Conservation (phyloP, 2,329 filamentous ascomycete genomes). For the Aureobasidium sp. region DNA sequence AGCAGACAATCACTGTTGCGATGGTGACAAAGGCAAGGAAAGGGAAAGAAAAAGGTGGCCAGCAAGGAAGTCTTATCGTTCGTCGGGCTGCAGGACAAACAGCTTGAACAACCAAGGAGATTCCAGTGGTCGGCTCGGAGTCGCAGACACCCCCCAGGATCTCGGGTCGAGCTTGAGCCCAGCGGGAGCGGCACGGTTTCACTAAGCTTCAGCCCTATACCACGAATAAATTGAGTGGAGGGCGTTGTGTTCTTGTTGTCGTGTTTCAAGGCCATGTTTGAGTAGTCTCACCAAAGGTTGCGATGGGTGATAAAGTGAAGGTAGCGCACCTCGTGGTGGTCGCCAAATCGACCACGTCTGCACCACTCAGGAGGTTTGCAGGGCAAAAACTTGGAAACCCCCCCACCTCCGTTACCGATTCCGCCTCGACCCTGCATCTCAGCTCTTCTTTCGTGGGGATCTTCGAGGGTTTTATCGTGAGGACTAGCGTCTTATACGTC, state of each 20-base stretch:
- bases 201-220: conserved; percentile 7
- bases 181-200: conserved; percentile 11
- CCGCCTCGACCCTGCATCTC: conserved; percentile 13
- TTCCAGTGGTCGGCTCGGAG: neutral
- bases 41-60: neutral
- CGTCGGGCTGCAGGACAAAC: neutral
- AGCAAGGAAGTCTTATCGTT: neutral
- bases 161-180: conserved; percentile 5
- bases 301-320: conserved; percentile 7
- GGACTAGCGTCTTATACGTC: conserved; percentile 7
- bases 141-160: conserved; percentile 4
- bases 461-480: conserved; percentile 7
- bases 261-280: conserved; percentile 2
- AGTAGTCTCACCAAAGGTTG: neutral
- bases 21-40: neutral
- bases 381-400: conserved; percentile 1
- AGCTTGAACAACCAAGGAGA: conserved; percentile 8
- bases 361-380: conserved; percentile 5
- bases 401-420: conserved; percentile 6
- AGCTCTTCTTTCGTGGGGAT: neutral
- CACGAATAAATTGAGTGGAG: conserved; percentile 6
- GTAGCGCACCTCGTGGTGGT: neutral
- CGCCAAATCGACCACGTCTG: conserved; percentile 1
- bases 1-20: neutral
- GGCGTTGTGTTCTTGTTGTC: neutral